Conservation (phyloP, 2,329 filamentous ascomycete species). For the Calonectria pauciramosa region DNA sequence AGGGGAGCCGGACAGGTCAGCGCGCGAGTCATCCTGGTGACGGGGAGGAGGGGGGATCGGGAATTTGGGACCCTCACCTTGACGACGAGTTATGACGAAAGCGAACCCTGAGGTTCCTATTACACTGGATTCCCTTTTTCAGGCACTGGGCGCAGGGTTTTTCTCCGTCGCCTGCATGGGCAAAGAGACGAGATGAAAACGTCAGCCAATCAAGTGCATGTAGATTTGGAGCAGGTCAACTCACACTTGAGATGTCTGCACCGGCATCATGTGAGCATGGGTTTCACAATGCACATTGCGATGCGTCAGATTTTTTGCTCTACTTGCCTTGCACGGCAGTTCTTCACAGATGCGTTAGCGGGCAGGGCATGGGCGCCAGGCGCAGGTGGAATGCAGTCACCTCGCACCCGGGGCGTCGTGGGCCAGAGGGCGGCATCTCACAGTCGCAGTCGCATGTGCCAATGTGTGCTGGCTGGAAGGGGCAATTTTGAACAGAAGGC, state of each 20-base stretch:
- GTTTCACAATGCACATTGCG: neutral
- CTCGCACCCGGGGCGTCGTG: conserved; percentile 34
- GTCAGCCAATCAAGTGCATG: conserved; percentile 12
- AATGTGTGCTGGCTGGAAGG: neutral
- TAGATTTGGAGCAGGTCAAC: neutral
- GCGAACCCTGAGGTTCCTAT: conserved; percentile 31
- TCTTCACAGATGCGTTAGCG: conserved; percentile 23
- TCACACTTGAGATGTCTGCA: conserved; percentile 36
- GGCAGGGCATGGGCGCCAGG: neutral
- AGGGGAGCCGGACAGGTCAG: conserved; percentile 12
- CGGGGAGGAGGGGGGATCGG: neutral
- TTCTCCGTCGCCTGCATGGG: conserved; percentile 30
- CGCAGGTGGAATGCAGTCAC: conserved; percentile 12
- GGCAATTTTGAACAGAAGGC: conserved; percentile 7
- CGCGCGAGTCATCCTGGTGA: neutral
- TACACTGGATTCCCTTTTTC: conserved; percentile 33
- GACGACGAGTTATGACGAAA: conserved; percentile 31
- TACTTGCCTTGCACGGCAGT: conserved; percentile 38
- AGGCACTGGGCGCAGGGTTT: conserved; percentile 36
- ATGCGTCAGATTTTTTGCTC: neutral
- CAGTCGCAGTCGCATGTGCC: neutral
- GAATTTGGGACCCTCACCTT: conserved; percentile 20
- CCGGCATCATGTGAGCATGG: conserved; percentile 13
- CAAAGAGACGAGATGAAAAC: neutral
- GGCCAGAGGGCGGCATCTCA: conserved; percentile 33